A percentile compares a stretch with the other conserved stretches of the same genome.
phyloP scores from a whole-genome alignment of 2,329 filamentous ascomycete genomes.

The Cladosporium sp. region DNA sequence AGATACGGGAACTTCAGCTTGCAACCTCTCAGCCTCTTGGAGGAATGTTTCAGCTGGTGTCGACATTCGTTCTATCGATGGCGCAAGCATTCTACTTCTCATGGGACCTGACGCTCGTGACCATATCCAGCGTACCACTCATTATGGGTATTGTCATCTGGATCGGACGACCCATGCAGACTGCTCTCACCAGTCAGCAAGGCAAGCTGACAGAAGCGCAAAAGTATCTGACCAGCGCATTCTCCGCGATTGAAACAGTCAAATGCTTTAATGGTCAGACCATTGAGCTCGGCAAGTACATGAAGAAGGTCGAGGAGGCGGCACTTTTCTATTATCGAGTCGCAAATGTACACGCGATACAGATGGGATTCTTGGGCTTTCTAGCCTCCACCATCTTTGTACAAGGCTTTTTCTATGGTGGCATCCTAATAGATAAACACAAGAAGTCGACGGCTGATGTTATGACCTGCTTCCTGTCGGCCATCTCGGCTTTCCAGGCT shows the following conservation, averaged over 20 bases:
- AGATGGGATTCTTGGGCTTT: constrained; percentile 69
- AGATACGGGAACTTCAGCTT: constrained; percentile 75
- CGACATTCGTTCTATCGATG: constrained; percentile 64
- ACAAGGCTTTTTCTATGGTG: constrained; percentile 85
- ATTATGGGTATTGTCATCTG: constrained; percentile 58
- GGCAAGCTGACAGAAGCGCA: constrained; percentile 64
- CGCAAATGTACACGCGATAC: constrained; percentile 63
- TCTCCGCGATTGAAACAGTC: constrained; percentile 75
- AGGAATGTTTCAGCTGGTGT: constrained; percentile 58
- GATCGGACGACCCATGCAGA: constrained; percentile 58
- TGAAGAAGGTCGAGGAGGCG: constrained; percentile 52
- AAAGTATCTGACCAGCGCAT: constrained; percentile 65
- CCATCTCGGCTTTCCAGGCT: constrained; percentile 70
- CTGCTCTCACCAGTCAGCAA: constrained; percentile 66
- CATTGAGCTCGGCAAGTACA: constrained; percentile 65
- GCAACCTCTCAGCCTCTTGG: constrained; percentile 78
- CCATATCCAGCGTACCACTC: constrained; percentile 68
- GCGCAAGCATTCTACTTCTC: constrained; percentile 72
- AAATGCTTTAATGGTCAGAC: constrained; percentile 78
- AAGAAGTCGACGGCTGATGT: constrained; percentile 61
- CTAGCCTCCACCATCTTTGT: constrained; percentile 77
- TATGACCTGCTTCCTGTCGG: constrained; percentile 80
- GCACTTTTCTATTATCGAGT: constrained; percentile 63
- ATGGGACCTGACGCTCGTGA: constrained; percentile 78
- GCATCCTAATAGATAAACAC: constrained; percentile 61